Conservation (phyloP, 768 basidiomycete genomes). For the Dioszegia hungarica region DNA sequence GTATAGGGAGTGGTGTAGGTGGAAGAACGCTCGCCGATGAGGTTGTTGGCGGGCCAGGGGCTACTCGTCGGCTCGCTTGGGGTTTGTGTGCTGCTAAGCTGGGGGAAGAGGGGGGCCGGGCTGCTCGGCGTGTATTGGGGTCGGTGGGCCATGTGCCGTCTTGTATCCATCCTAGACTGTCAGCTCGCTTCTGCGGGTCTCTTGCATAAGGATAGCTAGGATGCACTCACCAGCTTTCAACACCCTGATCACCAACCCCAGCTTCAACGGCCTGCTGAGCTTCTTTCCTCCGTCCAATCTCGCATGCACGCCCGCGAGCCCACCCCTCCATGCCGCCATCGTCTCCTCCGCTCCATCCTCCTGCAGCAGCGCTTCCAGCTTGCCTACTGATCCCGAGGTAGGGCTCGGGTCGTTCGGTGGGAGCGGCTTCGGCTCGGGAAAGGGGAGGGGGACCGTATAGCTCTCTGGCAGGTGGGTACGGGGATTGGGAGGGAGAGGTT, state of each 20-base stretch:
- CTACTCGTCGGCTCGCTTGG: too few species aligned
- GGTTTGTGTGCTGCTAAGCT: background rate
- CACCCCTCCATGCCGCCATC: slow-evolving; percentile 24
- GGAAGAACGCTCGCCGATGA: background rate
- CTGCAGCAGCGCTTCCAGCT: slow-evolving; percentile 24
- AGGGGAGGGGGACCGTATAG: slow-evolving; percentile 16
- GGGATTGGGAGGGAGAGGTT: slow-evolving; percentile 10
- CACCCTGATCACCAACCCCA: slow-evolving; percentile 36
- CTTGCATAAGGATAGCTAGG: background rate
- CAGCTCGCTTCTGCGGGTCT: slow-evolving; percentile 17
- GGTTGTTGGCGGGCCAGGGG: background rate
- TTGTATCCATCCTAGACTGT: slow-evolving; percentile 29
- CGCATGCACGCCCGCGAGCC: slow-evolving; percentile 17
- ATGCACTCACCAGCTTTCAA: background rate
- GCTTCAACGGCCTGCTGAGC: slow-evolving; percentile 22
- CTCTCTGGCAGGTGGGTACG: slow-evolving; percentile 1
- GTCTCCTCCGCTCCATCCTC: slow-evolving; percentile 25
- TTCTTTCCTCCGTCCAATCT: slow-evolving; percentile 25
- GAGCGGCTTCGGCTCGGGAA: slow-evolving; percentile 15
- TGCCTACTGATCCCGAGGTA: slow-evolving; percentile 11
- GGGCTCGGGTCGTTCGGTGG: background rate
- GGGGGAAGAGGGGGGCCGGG: slow-evolving; percentile 28
- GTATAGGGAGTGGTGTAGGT: background rate
- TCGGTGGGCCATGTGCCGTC: slow-evolving; percentile 42
- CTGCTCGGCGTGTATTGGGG: slow-evolving; percentile 18